phyloP scores from a whole-genome alignment of 2,329 filamentous ascomycete species.

The Ceratocystis papillata region DNA sequence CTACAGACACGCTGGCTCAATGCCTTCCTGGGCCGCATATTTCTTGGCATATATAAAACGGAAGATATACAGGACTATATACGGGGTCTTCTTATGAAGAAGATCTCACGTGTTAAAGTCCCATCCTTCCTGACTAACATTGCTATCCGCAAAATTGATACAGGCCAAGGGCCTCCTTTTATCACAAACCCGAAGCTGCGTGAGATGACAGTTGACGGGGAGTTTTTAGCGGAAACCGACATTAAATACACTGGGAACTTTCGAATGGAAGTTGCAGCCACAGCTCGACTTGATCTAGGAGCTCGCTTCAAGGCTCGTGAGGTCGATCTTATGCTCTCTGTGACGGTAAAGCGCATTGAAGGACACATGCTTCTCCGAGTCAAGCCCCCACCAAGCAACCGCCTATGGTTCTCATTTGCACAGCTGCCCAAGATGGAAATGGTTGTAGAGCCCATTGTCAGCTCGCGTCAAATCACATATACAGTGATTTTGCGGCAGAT shows the following conservation, averaged over 20 bases:
- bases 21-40: slow-evolving; percentile 76
- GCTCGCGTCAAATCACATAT: slow-evolving; percentile 89
- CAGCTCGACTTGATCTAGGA: slow-evolving; percentile 82
- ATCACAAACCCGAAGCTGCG: slow-evolving; percentile 80
- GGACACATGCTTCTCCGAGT: slow-evolving; percentile 77
- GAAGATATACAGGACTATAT: slow-evolving; percentile 68
- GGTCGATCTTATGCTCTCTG: slow-evolving; percentile 78
- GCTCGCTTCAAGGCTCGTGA: slow-evolving; percentile 79
- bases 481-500: slow-evolving; percentile 84
- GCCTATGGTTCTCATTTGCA: slow-evolving; percentile 92
- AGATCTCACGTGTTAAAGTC: slow-evolving; percentile 86
- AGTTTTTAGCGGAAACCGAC: slow-evolving; percentile 77
- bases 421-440: slow-evolving; percentile 89
- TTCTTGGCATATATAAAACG: slow-evolving; percentile 79
- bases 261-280: slow-evolving; percentile 80
- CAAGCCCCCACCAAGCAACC: slow-evolving; percentile 90
- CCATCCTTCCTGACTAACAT: slow-evolving; percentile 82
- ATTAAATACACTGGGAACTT: slow-evolving; percentile 83
- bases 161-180: slow-evolving; percentile 76
- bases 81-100: slow-evolving; percentile 81
- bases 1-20: slow-evolving; percentile 89
- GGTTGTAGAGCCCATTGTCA: slow-evolving; percentile 90
- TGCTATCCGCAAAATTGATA: slow-evolving; percentile 69
- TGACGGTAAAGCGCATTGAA: slow-evolving; percentile 72
- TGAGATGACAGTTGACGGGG: slow-evolving; percentile 83